Conservation (phyloP, 352 stramenopile species). For the Phytophthora idaei region DNA sequence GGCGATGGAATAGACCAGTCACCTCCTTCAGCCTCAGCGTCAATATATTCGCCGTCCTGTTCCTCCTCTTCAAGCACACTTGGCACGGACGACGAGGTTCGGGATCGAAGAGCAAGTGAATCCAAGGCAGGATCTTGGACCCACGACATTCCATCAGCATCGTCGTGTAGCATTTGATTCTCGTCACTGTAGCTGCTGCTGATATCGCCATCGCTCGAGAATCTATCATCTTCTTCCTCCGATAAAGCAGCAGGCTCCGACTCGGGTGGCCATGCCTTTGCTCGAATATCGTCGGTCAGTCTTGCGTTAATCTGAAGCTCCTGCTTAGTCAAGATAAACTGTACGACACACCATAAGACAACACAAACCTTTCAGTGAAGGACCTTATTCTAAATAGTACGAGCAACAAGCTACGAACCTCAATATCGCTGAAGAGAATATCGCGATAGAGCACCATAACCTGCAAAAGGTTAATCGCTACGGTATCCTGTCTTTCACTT, state of each 20-base stretch:
- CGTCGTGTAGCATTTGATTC: slow-evolving; percentile 29
- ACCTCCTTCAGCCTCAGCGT: slow-evolving; percentile 19
- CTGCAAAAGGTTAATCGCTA: slow-evolving; percentile 57
- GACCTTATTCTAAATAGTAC: background rate
- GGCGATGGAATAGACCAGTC: slow-evolving; percentile 34
- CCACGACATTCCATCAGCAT: slow-evolving; percentile 10
- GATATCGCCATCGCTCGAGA: slow-evolving; percentile 34
- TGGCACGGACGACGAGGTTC: slow-evolving; percentile 23
- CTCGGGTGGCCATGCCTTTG: slow-evolving; percentile 23
- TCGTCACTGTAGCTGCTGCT: slow-evolving; percentile 28
- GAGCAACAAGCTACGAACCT: slow-evolving; percentile 35
- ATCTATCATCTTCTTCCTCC: slow-evolving; percentile 34
- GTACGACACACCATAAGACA: background rate
- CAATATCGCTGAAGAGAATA: slow-evolving; percentile 72
- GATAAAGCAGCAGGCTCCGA: slow-evolving; percentile 14
- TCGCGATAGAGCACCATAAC: slow-evolving; percentile 71
- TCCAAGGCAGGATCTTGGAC: slow-evolving; percentile 9
- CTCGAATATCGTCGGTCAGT: slow-evolving; percentile 19
- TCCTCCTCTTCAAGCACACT: slow-evolving; percentile 20
- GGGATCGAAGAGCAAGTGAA: slow-evolving; percentile 15
- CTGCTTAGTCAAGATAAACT: slow-evolving; percentile 62
- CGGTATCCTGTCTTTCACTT: slow-evolving; percentile 41
- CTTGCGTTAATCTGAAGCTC: slow-evolving; percentile 43
- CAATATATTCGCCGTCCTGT: slow-evolving; percentile 8
- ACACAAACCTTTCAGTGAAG: background rate